Evolutionary conservation across 2,329 filamentous ascomycete species (phyloP).

Genomic region (Colletotrichum zoysiae): DNA sequence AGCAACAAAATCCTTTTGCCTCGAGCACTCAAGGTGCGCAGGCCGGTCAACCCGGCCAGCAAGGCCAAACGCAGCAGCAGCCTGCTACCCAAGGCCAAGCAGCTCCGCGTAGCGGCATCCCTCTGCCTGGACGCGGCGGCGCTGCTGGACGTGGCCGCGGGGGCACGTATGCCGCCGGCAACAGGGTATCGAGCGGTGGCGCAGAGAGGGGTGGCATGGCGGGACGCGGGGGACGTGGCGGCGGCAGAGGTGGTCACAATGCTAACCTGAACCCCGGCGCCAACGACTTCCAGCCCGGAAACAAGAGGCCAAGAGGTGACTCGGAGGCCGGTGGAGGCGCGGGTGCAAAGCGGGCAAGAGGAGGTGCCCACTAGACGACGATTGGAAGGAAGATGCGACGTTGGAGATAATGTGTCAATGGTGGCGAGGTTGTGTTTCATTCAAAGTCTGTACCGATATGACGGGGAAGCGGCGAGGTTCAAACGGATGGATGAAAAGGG

Average conservation of each 20-base stretch:
- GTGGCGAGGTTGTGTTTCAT: slow-evolving; percentile 8
- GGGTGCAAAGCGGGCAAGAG: slow-evolving; percentile 58
- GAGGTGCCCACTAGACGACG: slow-evolving; percentile 51
- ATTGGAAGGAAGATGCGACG: not conserved
- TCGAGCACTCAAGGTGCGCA: slow-evolving; percentile 24
- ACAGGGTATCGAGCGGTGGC: slow-evolving; percentile 51
- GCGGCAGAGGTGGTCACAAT: slow-evolving; percentile 58
- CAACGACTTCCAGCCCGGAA: slow-evolving; percentile 69
- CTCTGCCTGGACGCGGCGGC: slow-evolving; percentile 57
- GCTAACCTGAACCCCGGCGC: slow-evolving; percentile 62
- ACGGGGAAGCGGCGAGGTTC: not conserved
- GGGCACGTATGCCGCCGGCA: slow-evolving; percentile 55
- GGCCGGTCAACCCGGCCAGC: slow-evolving; percentile 18
- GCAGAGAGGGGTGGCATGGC: slow-evolving; percentile 51
- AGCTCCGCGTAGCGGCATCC: slow-evolving; percentile 49
- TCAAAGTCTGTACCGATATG: slow-evolving; percentile 37
- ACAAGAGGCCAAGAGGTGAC: slow-evolving; percentile 69
- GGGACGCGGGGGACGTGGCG: slow-evolving; percentile 55
- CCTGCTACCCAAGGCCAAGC: slow-evolving; percentile 27
- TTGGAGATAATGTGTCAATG: slow-evolving; percentile 25
- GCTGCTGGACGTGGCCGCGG: slow-evolving; percentile 51
- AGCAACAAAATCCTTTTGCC: slow-evolving; percentile 35
- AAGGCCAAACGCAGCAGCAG: slow-evolving; percentile 30
- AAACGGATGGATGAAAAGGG: slow-evolving; percentile 14
- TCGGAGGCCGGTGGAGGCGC: slow-evolving; percentile 54